Percentiles rank a stretch among this genome's conserved stretches.
Evolutionary conservation across 2,329 filamentous ascomycete genomes (phyloP).

Genomic region (Zasmidium citrigriseum): DNA sequence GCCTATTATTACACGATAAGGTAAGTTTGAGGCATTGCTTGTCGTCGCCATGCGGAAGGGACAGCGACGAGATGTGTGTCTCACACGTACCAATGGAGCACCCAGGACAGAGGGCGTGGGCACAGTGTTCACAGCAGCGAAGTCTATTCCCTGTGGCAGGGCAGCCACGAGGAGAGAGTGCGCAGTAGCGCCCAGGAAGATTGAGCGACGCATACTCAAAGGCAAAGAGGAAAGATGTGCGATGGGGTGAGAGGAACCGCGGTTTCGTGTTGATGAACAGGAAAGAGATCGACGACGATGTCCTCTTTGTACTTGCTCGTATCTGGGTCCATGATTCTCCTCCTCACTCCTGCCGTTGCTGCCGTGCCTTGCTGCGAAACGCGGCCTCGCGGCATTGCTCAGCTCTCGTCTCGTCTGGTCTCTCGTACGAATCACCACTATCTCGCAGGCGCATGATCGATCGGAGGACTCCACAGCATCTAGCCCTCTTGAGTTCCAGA

Average conservation of each 20-base stretch:
- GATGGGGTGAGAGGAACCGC: background rate
- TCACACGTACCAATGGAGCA: conserved; percentile 6
- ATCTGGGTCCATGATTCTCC: background rate
- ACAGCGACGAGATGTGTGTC: background rate
- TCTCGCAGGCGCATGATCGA: background rate
- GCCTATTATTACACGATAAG: background rate
- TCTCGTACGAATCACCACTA: no score
- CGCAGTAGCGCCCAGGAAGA: conserved; percentile 12
- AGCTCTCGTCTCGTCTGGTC: background rate
- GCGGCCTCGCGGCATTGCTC: background rate
- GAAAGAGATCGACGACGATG: background rate
- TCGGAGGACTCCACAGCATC: no score
- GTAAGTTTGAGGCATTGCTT: background rate
- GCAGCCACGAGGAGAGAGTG: conserved; percentile 20
- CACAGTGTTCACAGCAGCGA: conserved; percentile 19
- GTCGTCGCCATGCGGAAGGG: background rate
- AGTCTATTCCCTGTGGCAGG: conserved; percentile 25
- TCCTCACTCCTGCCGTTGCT: background rate
- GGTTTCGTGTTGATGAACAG: no score
- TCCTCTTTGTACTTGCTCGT: background rate
- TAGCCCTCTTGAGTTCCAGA: no score
- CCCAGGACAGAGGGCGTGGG: conserved; percentile 11
- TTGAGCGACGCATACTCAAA: conserved; percentile 8
- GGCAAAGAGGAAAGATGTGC: background rate
- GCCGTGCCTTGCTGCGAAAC: no score